phyloP scores from a whole-genome alignment of 2,329 filamentous ascomycete species.

The Zopfia rhizophila region DNA sequence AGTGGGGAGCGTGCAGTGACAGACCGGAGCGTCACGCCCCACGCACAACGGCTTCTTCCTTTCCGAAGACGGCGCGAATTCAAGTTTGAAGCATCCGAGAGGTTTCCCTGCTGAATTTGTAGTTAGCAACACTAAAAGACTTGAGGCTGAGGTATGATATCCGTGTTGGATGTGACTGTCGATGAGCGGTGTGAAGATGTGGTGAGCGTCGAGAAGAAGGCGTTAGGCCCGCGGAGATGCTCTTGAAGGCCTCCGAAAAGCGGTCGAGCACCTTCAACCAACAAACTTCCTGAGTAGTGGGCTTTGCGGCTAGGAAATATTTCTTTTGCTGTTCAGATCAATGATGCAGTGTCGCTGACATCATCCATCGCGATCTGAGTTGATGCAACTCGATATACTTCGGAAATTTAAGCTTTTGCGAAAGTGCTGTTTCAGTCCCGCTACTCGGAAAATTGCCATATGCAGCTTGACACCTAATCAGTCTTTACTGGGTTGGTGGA shows the following conservation, averaged over 20 bases:
- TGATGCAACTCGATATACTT: not conserved
- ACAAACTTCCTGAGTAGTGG: slow-evolving; percentile 3
- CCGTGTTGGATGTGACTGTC: slow-evolving; percentile 2
- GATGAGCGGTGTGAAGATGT: slow-evolving; percentile 28
- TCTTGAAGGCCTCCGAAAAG: too few relatives aligned
- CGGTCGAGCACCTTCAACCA: too few relatives aligned
- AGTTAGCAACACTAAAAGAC: too few relatives aligned
- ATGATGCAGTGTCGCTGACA: slow-evolving; percentile 24
- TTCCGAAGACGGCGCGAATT: slow-evolving; percentile 1
- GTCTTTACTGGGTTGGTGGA: too few relatives aligned
- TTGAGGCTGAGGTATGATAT: too few relatives aligned
- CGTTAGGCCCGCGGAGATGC: too few relatives aligned
- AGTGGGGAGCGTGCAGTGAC: too few relatives aligned
- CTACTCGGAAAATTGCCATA: too few relatives aligned
- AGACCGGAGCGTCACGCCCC: slow-evolving; percentile 4
- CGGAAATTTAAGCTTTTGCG: too few relatives aligned
- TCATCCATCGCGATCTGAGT: slow-evolving; percentile 23
- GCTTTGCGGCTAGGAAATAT: slow-evolving; percentile 5
- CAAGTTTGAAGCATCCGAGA: slow-evolving; percentile 3
- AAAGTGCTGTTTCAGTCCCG: too few relatives aligned
- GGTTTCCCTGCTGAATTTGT: not conserved
- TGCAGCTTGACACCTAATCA: too few relatives aligned
- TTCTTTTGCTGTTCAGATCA: slow-evolving; percentile 11
- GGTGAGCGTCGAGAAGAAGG: slow-evolving; percentile 7
- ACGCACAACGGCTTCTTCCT: slow-evolving; percentile 7